phyloP scores from a whole-genome alignment of 768 basidiomycete species.

The Xerocomellus intermedius region DNA sequence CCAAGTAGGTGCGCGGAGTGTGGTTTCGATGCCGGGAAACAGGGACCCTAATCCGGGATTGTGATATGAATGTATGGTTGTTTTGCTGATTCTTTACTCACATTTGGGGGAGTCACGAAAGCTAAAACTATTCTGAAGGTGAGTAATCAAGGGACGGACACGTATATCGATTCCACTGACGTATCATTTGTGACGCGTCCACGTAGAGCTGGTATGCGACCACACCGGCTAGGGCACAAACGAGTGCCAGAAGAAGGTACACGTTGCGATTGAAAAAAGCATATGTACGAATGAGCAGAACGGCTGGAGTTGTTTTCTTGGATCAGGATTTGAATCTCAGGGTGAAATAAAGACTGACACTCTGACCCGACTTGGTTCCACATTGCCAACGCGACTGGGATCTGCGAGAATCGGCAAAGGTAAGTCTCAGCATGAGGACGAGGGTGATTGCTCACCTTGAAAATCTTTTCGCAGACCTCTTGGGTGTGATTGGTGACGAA shows the following conservation, averaged over 20 bases:
- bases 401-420: constrained; percentile 38
- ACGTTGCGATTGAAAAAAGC: constrained; percentile 82
- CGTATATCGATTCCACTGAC: constrained; percentile 39
- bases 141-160: constrained; percentile 5
- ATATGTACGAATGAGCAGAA: constrained; percentile 80
- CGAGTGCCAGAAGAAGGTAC: constrained; percentile 61
- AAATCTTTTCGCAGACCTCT: constrained; percentile 67
- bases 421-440: background rate
- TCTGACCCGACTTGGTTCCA: constrained; percentile 88
- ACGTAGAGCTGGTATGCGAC: constrained; percentile 82
- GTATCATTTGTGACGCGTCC: constrained; percentile 72
- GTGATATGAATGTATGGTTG: background rate
- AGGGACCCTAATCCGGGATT: constrained; percentile 56
- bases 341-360: constrained; percentile 40
- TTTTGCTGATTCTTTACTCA: constrained; percentile 30
- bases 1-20: constrained; percentile 82
- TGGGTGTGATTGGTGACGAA: constrained; percentile 68
- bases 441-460: constrained; percentile 45
- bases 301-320: constrained; percentile 41
- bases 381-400: constrained; percentile 79
- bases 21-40: constrained; percentile 78
- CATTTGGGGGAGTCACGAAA: constrained; percentile 62
- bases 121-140: constrained; percentile 49
- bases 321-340: background rate
- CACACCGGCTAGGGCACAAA: constrained; percentile 67